These are phyloP conservation scores for Phoma sp. DNA, from an alignment of 2,329 filamentous ascomycete genomes.

Conservation along the genomic window DNA sequence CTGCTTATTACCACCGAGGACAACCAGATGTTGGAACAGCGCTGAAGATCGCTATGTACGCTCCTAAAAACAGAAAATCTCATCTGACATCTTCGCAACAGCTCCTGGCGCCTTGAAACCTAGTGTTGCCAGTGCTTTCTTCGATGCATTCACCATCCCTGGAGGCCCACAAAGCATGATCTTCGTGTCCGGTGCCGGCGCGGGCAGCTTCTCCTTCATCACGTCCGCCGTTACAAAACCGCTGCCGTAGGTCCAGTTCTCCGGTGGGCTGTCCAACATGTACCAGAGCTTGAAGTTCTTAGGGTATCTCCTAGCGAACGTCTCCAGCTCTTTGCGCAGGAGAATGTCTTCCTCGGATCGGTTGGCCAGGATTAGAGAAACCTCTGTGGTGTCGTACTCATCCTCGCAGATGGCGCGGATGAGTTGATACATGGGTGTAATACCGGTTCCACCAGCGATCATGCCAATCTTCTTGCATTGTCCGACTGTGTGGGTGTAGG, in stretches of 20 bases:
- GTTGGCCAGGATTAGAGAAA: slow-evolving; percentile 67
- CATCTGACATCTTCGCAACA: slow-evolving; percentile 60
- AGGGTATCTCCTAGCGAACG: slow-evolving; percentile 58
- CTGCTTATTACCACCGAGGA: neutral
- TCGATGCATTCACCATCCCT: slow-evolving; percentile 61
- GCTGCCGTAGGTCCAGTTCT: slow-evolving; percentile 18
- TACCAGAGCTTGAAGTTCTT: slow-evolving; percentile 63
- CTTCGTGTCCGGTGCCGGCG: slow-evolving; percentile 56
- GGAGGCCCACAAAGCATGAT: slow-evolving; percentile 67
- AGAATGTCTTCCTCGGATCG: slow-evolving; percentile 66
- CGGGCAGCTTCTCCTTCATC: slow-evolving; percentile 58
- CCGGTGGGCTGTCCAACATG: slow-evolving; percentile 52
- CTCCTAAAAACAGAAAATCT: slow-evolving; percentile 61
- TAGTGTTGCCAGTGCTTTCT: slow-evolving; percentile 52
- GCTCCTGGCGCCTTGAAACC: slow-evolving; percentile 61
- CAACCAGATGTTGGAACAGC: neutral
- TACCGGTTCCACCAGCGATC: slow-evolving; percentile 61
- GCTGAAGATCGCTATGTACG: neutral
- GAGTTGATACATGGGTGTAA: slow-evolving; percentile 66
- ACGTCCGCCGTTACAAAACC: slow-evolving; percentile 52
- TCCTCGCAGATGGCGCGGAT: slow-evolving; percentile 70
- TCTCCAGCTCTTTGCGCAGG: slow-evolving; percentile 62
- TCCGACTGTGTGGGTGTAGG: slow-evolving; percentile 56
- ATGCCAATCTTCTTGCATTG: slow-evolving; percentile 58
- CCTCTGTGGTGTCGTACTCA: slow-evolving; percentile 61